phyloP scores from a whole-genome alignment of 1,139 yeast species.

The Waltiozyma sp. region DNA sequence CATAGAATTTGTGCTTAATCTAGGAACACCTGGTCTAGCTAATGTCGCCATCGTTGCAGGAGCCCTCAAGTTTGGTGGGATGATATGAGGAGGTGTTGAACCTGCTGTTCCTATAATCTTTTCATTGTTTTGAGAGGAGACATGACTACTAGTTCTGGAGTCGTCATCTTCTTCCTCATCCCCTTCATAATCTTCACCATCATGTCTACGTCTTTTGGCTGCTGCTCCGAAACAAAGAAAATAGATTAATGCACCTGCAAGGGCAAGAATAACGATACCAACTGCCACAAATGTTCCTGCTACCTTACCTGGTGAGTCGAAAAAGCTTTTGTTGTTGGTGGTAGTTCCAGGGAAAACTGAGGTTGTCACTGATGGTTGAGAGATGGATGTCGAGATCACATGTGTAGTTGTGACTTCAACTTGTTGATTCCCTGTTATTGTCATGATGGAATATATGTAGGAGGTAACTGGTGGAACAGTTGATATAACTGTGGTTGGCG shows the following conservation, averaged over 20 bases:
- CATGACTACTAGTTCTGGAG: slow-evolving; percentile 1
- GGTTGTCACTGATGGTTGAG: slow-evolving; percentile 9
- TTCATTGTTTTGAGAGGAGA: slow-evolving; percentile 5
- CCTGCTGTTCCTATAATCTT: slow-evolving; percentile 5
- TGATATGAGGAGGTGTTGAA: slow-evolving; percentile 4
- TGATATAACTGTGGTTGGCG: slow-evolving; percentile 2
- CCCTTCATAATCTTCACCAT: slow-evolving; percentile 11
- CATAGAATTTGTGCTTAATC: neutral
- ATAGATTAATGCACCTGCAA: slow-evolving; percentile 16
- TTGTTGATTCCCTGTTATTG: slow-evolving; percentile 20
- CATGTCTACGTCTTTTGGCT: slow-evolving; percentile 8
- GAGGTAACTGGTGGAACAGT: slow-evolving; percentile 15
- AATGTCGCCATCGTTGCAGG: neutral
- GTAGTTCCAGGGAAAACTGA: slow-evolving; percentile 1
- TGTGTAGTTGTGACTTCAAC: slow-evolving; percentile 18
- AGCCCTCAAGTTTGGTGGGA: neutral
- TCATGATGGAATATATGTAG: slow-evolving; percentile 18
- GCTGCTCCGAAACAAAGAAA: slow-evolving; percentile 15
- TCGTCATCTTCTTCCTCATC: slow-evolving; percentile 13
- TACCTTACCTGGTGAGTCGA: slow-evolving; percentile 27
- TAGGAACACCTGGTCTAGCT: neutral
- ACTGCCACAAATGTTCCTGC: slow-evolving; percentile 28
- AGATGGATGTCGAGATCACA: slow-evolving; percentile 18
- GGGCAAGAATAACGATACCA: slow-evolving; percentile 20
- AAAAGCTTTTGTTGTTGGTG: slow-evolving; percentile 16